Conservation (phyloP, 2,329 filamentous ascomycete species). For the Xylaria sp. region DNA sequence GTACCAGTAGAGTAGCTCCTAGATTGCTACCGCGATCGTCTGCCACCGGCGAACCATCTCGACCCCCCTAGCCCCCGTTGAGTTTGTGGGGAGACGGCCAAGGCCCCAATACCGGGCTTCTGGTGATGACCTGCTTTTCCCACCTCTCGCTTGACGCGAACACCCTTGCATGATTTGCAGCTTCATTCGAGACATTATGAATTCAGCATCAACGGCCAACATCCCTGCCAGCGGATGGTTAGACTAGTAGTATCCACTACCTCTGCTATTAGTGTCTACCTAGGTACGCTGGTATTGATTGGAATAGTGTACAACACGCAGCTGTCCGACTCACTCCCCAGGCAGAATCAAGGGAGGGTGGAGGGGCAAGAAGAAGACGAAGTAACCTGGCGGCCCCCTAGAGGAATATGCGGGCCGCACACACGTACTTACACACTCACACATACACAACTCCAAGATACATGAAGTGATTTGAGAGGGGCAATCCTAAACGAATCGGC, state of each 20-base stretch:
- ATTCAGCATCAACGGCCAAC: constrained; percentile 45
- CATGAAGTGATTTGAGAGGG: constrained; percentile 34
- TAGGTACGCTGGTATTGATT: constrained; percentile 35
- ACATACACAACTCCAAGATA: constrained; percentile 2
- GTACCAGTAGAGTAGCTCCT: constrained; percentile 21
- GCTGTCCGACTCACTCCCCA: constrained; percentile 42
- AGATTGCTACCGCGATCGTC: constrained; percentile 22
- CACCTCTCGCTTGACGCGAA: constrained; percentile 39
- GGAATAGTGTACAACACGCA: constrained; percentile 44
- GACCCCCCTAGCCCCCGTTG: constrained; percentile 38
- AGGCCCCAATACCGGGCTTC: constrained; percentile 31
- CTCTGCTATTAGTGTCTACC: constrained; percentile 32
- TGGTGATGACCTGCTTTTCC: constrained; percentile 36
- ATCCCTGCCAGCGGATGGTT: constrained; percentile 46
- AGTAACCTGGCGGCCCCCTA: constrained; percentile 29
- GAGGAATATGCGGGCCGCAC: constrained; percentile 30
- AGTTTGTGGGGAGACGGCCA: constrained; percentile 43
- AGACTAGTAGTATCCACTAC: constrained; percentile 39
- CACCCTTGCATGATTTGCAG: constrained; percentile 51
- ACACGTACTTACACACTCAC: constrained; percentile 4
- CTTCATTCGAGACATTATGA: constrained; percentile 46
- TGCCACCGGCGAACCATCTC: constrained; percentile 38
- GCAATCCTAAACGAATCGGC: constrained; percentile 40
- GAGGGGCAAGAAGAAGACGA: constrained; percentile 29
- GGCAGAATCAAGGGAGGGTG: constrained; percentile 25